Base-by-base conservation (phyloP, 2,329 filamentous ascomycete genomes). In the Lachnellula cervina region DNA sequence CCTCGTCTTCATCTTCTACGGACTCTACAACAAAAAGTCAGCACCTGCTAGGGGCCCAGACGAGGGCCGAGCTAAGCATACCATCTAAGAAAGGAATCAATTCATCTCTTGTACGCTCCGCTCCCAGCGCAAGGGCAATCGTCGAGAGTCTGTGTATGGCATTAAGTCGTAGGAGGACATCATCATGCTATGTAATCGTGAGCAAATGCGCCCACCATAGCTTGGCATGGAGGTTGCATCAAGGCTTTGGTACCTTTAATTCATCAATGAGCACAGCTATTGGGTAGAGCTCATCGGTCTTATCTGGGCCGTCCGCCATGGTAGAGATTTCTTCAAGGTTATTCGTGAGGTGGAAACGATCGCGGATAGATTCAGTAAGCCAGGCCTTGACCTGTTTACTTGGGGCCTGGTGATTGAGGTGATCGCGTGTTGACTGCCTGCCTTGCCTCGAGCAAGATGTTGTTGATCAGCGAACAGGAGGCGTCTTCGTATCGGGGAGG, bases 221-320 rank as follows among this genome's bases (percentile, higher is more conserved):
- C 40, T n/a, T 46, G 46, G 35, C 45, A 53, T 49, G 21, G 53
- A 43, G 52, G 16, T 40, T 50, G 38, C 28, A 50, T 52, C 34
- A 54, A 43, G 37, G 43, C 46, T 52, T 40, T 23, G 75, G 69
- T 83, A 96, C 92, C 90, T 97, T 99, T 71, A 99, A 83, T 84
- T 99, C 94, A 76, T 99, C 94, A 77, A 99, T 99, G 76, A 99
- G 87, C 67, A 99, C 94, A 72, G 95, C 94, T 80, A 99, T 99
- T 74, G 94, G 94, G 77, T 97, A 99, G 71, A 99, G 91, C 86
- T 97, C 95, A 78, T 99, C 94, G 75, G 88, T 95, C 80, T 93
- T 86, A 77, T 87, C 89, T 74, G 87, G 82, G 77, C 87, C 88
- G 78, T 97, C 83, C 77, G 83, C 90, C 93, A 97, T 97, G 74